These are phyloP conservation scores for Dissoconium aciculare DNA, from an alignment of 2,329 filamentous ascomycete species.

Conservation along the genomic window DNA sequence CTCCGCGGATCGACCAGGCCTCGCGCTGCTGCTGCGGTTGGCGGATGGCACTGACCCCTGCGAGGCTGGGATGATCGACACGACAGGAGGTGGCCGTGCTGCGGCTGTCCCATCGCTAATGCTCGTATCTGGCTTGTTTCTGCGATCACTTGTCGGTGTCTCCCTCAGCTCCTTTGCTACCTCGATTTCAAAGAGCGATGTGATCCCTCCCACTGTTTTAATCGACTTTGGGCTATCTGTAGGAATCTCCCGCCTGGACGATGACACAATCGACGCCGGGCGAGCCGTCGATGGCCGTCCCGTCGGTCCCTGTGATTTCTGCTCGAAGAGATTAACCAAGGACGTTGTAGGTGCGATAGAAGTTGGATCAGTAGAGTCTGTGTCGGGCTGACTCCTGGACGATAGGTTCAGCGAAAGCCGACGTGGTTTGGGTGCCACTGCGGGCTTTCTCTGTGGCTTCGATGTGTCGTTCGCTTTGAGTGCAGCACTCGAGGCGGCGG, in stretches of 20 bases:
- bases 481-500: slow-evolving; percentile 6
- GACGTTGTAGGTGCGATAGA: slow-evolving; percentile 41
- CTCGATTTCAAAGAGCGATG: slow-evolving; percentile 20
- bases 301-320: slow-evolving; percentile 21
- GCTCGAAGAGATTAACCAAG: slow-evolving; percentile 56
- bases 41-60: too few species aligned
- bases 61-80: too few species aligned
- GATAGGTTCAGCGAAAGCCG: slow-evolving; percentile 11
- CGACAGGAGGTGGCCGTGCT: too few species aligned
- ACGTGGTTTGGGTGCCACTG: slow-evolving; percentile 19
- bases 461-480: too few species aligned
- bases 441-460: slow-evolving; percentile 10
- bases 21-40: too few species aligned
- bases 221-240: slow-evolving; percentile 30
- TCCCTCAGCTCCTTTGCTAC: slow-evolving; percentile 9
- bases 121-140: too few species aligned
- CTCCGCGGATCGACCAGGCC: too few species aligned
- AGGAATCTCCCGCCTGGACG: slow-evolving; percentile 20
- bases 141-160: too few species aligned
- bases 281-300: slow-evolving; percentile 6
- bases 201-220: slow-evolving; percentile 15
- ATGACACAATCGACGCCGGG: slow-evolving; percentile 11
- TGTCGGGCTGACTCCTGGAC: slow-evolving; percentile 1
- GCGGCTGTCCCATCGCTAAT: too few species aligned
- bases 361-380: slow-evolving; percentile 13